A percentile compares a stretch with the other conserved stretches of the same genome.
Evolutionary conservation across 2,329 filamentous ascomycete genomes (phyloP).

Genomic region (Mycosphaerella sp.): DNA sequence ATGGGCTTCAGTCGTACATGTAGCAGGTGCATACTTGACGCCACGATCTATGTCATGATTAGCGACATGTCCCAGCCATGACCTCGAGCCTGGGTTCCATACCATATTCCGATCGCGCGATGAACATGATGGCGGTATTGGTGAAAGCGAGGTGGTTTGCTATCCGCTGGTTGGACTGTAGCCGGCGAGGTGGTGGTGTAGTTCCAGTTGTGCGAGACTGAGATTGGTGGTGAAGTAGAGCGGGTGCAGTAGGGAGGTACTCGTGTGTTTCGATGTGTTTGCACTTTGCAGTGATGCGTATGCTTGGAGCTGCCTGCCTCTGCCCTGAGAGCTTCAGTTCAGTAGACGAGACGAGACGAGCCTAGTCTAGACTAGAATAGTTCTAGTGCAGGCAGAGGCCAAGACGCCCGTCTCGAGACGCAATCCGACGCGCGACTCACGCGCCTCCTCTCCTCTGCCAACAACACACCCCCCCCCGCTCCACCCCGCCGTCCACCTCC

Average conservation of each 20-base stretch:
- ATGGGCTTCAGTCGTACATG: background rate
- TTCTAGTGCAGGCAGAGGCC: too few species aligned
- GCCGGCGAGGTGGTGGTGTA: background rate
- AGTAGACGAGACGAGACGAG: background rate
- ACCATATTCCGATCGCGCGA: constrained; percentile 99
- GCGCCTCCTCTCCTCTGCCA: background rate
- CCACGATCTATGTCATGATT: constrained; percentile 67
- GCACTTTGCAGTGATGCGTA: background rate
- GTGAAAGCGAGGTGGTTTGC: background rate
- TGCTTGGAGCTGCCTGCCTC: background rate
- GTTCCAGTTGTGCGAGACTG: background rate
- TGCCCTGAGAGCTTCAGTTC: background rate
- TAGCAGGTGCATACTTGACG: constrained; percentile 66
- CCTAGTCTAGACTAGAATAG: too few species aligned
- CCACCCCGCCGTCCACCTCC: too few species aligned
- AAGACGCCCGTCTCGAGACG: too few species aligned
- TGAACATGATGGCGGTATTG: constrained; percentile 74
- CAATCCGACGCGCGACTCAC: background rate
- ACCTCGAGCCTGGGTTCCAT: constrained; percentile 40
- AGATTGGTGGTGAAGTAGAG: background rate
- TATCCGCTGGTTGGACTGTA: background rate
- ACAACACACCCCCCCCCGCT: constrained; percentile 3
- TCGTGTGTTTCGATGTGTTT: background rate
- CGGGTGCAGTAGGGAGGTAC: background rate
- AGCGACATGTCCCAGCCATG: constrained; percentile 20